phyloP scores from a whole-genome alignment of 805 yeast species.

The Myxozyma neglecta region DNA sequence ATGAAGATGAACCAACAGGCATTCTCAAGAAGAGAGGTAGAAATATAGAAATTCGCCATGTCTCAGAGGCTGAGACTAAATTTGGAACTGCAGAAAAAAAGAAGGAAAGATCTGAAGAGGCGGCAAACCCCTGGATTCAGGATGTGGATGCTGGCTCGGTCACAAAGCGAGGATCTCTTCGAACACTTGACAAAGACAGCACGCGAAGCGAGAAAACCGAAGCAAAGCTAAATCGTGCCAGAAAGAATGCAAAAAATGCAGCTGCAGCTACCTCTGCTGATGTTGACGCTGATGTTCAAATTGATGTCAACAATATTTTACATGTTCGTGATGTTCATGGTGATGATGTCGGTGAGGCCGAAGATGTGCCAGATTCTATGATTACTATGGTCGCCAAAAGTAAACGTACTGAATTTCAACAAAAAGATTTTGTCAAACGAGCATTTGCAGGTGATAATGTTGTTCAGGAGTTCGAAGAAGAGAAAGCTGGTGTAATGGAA shows the following conservation, averaged over 20 bases:
- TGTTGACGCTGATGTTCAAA: conserved; percentile 31
- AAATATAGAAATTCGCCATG: conserved; percentile 3
- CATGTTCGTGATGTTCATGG: conserved; percentile 50
- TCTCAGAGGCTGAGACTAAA: neutral
- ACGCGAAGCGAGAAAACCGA: conserved; percentile 48
- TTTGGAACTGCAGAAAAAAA: conserved; percentile 2
- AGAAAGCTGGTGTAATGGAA: conserved; percentile 62
- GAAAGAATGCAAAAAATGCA: conserved; percentile 40
- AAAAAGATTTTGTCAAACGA: conserved; percentile 76
- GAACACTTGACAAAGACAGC: conserved; percentile 52
- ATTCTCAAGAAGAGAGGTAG: neutral
- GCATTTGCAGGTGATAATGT: conserved; percentile 99
- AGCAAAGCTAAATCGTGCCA: conserved; percentile 29
- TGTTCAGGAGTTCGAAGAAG: conserved; percentile 72
- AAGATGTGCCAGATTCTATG: conserved; percentile 35
- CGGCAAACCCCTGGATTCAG: conserved; percentile 41
- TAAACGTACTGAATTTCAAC: conserved; percentile 48
- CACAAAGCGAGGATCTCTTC: conserved; percentile 50
- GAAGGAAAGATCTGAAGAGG: conserved; percentile 20
- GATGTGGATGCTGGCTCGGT: conserved; percentile 44
- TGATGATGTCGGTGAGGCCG: conserved; percentile 47
- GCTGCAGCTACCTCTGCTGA: conserved; percentile 30
- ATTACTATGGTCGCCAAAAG: conserved; percentile 37
- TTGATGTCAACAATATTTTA: conserved; percentile 50
- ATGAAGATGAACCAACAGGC: conserved; percentile 1